Percentiles rank a stretch among this genome's conserved stretches.
phyloP scores from a whole-genome alignment of 2,329 filamentous ascomycete genomes.

The Penicillium corylophilum region DNA sequence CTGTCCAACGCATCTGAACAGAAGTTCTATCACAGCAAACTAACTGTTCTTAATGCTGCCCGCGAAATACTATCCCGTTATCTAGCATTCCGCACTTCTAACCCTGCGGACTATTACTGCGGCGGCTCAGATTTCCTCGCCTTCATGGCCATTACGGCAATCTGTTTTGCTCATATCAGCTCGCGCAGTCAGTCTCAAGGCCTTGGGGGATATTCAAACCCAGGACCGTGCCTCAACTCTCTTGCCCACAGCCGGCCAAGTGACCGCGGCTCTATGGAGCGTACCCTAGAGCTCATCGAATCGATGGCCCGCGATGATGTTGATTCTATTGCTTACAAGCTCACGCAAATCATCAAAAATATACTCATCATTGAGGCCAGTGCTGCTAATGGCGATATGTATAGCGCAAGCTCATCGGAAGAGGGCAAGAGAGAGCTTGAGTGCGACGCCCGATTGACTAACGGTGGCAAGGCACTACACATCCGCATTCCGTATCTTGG shows the following conservation, averaged over 20 bases:
- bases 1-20: conserved; percentile 37
- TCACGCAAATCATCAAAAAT: conserved; percentile 33
- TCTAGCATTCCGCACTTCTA: conserved; percentile 46
- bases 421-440: conserved; percentile 20
- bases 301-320: conserved; percentile 18
- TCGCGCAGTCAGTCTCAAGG: conserved; percentile 23
- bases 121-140: conserved; percentile 55
- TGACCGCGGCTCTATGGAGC: conserved; percentile 47
- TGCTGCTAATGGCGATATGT: conserved; percentile 28
- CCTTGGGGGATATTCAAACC: not conserved
- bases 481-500: conserved; percentile 47
- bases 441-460: conserved; percentile 21
- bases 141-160: conserved; percentile 39
- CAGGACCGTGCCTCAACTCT: conserved; percentile 25
- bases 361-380: conserved; percentile 44
- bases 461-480: conserved; percentile 22
- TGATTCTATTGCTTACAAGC: conserved; percentile 32
- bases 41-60: conserved; percentile 51
- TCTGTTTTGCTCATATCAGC: conserved; percentile 52
- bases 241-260: conserved; percentile 44
- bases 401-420: conserved; percentile 22
- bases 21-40: conserved; percentile 51
- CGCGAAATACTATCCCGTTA: conserved; percentile 54
- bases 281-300: conserved; percentile 35
- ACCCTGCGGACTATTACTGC: conserved; percentile 41